A percentile compares a stretch with the other conserved stretches of the same genome.
Evolutionary conservation across 2,329 filamentous ascomycete genomes (phyloP).

Genomic region (Exserohilum rostratum): DNA sequence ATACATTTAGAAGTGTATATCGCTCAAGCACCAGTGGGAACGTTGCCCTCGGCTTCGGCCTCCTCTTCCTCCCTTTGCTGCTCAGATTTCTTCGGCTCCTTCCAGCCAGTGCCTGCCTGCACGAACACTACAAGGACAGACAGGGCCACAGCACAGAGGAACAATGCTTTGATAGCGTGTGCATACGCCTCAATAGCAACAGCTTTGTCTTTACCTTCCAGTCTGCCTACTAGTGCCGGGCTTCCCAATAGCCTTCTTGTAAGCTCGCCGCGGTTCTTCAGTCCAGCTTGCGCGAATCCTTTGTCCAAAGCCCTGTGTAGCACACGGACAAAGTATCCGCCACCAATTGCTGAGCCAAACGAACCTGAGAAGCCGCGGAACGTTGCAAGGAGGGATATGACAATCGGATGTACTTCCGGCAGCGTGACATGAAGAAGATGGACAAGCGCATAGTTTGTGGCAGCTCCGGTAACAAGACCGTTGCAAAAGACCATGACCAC

Average conservation of each 20-base stretch:
- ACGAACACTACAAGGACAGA: constrained; percentile 57
- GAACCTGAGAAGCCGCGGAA: constrained; percentile 82
- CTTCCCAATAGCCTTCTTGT: constrained; percentile 64
- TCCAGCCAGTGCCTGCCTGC: constrained; percentile 67
- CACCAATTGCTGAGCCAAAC: constrained; percentile 80
- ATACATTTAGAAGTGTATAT: no score
- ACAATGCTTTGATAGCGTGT: constrained; percentile 59
- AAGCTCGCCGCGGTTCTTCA: constrained; percentile 51
- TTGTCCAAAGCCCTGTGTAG: constrained; percentile 61
- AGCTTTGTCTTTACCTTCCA: constrained; percentile 57
- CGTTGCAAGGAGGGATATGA: constrained; percentile 76
- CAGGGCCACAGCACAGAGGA: constrained; percentile 58
- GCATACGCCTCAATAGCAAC: constrained; percentile 63
- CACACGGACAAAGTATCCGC: constrained; percentile 73
- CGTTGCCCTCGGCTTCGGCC: constrained; percentile 28
- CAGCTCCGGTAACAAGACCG: constrained; percentile 73
- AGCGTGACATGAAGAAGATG: constrained; percentile 76
- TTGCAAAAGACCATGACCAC: constrained; percentile 69
- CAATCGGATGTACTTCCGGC: constrained; percentile 72
- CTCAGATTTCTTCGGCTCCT: constrained; percentile 36
- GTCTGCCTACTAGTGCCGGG: constrained; percentile 59
- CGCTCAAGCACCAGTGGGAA: constrained; percentile 25
- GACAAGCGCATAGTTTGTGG: constrained; percentile 80
- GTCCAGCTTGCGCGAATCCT: constrained; percentile 60
- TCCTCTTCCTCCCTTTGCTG: constrained; percentile 26